Base-by-base conservation (phyloP, 2,329 filamentous ascomycete species). In the Epichloe scottii region DNA sequence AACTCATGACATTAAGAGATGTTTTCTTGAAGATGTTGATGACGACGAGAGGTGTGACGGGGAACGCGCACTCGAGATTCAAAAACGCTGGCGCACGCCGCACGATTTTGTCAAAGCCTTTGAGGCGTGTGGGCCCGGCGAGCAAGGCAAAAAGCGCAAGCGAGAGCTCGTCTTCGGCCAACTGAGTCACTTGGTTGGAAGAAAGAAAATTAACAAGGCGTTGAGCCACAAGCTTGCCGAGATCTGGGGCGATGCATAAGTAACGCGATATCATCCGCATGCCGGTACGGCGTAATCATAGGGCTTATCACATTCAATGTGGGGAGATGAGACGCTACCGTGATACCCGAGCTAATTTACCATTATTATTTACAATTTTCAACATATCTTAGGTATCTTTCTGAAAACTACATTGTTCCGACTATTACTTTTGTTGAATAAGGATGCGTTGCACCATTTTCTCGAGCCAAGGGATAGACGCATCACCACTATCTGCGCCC, bases 21-120 rank as follows among this genome's bases (percentile, higher is more conserved):
- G 66, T 90, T 0, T 91, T 80, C 58, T 69, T 93, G 26, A 90
- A 90, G 66, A 91, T 93, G 86, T 74, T 93, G 46, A 89, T 93
- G 86, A 88, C 84, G 55, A 87, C 79, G 2, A 77, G 77, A 50
- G 85, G 85, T 1, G 72, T 93, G 12, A 87, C 84, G 1, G 85
- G 84, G 86, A 90, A 58, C 87, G 86, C 59, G 87, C 87, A 0
- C 66, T 90, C 5, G 86, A 88, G 66, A 88, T 93, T 12, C 87
- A 91, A 61, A 82, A 80, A 57, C 69, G 74, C n/a, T 93, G 87
- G 85, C 79, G 75, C 56, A 91, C 87, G 2, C 87, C 87, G 0
- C 72, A 77, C 53, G 79, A 80, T 1, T 79, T 93, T 48, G 70
- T 87, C n/a, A 78, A 82, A 59, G 86, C 85, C 0, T 89, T 80